Percentiles rank a stretch among this genome's conserved stretches.
These are phyloP conservation scores for Geosmithia flava DNA, from an alignment of 2,329 filamentous ascomycete genomes.

Conservation along the genomic window DNA sequence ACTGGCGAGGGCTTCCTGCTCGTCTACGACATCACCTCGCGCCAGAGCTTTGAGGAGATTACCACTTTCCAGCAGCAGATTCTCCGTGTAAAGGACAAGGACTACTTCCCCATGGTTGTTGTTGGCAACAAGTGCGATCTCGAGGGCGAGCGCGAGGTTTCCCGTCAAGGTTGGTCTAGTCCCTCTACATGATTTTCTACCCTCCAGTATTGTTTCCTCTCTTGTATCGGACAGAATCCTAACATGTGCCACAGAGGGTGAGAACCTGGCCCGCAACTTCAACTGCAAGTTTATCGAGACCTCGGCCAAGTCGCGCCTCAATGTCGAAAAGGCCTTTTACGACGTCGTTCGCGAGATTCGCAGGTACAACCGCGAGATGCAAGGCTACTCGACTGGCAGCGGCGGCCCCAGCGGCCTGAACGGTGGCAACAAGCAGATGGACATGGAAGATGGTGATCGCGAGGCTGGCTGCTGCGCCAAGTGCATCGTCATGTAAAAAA, in stretches of 20 bases:
- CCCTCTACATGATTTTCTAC: neutral
- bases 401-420: slow-evolving; percentile 49
- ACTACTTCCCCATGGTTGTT: slow-evolving; percentile 98
- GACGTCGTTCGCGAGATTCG: slow-evolving; percentile 96
- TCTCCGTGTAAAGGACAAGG: slow-evolving; percentile 96
- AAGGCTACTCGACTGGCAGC: slow-evolving; percentile 65
- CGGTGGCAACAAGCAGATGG: slow-evolving; percentile 60
- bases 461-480: slow-evolving; percentile 72
- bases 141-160: slow-evolving; percentile 82
- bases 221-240: neutral
- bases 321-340: slow-evolving; percentile 97
- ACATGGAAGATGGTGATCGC: slow-evolving; percentile 57
- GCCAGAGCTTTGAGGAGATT: slow-evolving; percentile 97
- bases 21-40: slow-evolving; percentile 95
- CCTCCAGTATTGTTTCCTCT: neutral
- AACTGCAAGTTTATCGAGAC: slow-evolving; percentile 99
- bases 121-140: slow-evolving; percentile 99
- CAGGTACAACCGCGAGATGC: slow-evolving; percentile 97
- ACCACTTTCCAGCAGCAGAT: slow-evolving; percentile 99
- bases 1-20: slow-evolving; percentile 96
- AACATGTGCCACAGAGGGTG: slow-evolving; percentile 56
- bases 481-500: slow-evolving; percentile 73
- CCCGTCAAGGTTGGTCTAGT: slow-evolving; percentile 63
- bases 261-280: slow-evolving; percentile 74
- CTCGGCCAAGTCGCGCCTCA: slow-evolving; percentile 94